Percentiles rank a stretch among this genome's conserved stretches.
phyloP scores from a whole-genome alignment of 1,139 yeast species.

The Hemisphaericaspora lyxosophila region DNA sequence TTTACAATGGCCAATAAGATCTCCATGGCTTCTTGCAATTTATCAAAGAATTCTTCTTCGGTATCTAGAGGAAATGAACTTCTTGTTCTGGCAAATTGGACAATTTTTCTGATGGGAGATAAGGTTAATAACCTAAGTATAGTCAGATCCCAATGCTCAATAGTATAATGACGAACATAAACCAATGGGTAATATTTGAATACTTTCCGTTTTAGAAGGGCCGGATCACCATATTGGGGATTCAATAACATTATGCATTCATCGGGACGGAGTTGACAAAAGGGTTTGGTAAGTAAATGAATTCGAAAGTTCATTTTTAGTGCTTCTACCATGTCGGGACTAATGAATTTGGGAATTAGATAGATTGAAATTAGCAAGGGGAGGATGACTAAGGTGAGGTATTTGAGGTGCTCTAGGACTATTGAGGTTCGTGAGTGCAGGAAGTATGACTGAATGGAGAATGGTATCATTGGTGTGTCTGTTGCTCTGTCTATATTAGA shows the following conservation, averaged over 20 bases:
- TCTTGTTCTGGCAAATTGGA: neutral
- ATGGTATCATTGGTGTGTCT: neutral
- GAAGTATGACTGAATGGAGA: neutral
- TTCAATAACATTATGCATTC: conserved; percentile 16
- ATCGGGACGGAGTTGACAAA: conserved; percentile 17
- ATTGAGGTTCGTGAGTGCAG: neutral
- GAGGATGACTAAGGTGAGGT: neutral
- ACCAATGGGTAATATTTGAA: conserved; percentile 19
- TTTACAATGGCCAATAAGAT: conserved; percentile 19
- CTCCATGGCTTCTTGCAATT: conserved; percentile 15
- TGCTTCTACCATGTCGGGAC: conserved; percentile 10
- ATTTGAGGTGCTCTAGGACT: neutral
- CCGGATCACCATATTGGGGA: conserved; percentile 11
- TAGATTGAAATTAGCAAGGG: conserved; percentile 6
- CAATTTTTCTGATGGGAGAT: conserved; percentile 5
- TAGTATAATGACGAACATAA: conserved; percentile 18
- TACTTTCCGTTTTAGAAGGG: conserved; percentile 10
- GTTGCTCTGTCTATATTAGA: no score
- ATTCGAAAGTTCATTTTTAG: conserved; percentile 17
- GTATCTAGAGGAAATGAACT: conserved; percentile 3
- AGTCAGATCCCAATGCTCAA: conserved; percentile 16
- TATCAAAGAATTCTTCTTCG: conserved; percentile 10
- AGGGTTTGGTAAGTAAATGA: conserved; percentile 15
- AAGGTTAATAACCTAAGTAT: conserved; percentile 8
- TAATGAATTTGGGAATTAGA: conserved; percentile 8